phyloP scores from a whole-genome alignment of 2,329 filamentous ascomycete species.

The Aspergillus phoenicis region DNA sequence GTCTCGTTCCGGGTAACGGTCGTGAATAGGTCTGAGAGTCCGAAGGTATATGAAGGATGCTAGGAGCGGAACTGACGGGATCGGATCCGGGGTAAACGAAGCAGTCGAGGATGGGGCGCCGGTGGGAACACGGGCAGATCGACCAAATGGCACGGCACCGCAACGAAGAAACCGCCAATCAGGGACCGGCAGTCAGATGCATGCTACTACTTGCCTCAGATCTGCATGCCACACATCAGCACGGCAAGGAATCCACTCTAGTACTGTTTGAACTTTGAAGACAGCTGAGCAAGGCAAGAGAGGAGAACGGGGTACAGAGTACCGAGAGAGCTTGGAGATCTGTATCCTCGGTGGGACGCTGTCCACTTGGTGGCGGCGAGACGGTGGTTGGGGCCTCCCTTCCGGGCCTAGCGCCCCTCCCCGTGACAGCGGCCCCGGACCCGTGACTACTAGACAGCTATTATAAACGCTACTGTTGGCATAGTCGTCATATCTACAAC shows the following conservation, averaged over 20 bases:
- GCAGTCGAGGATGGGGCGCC: slow-evolving; percentile 9
- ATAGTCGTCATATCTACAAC: too few species aligned
- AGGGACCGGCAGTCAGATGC: slow-evolving; percentile 11
- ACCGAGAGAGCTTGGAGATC: background rate
- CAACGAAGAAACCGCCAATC: slow-evolving; percentile 18
- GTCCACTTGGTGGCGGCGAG: slow-evolving; percentile 2
- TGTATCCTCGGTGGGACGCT: background rate
- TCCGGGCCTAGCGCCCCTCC: background rate
- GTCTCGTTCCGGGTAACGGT: background rate
- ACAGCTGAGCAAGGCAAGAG: background rate
- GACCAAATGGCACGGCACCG: slow-evolving; percentile 9
- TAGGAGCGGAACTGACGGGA: slow-evolving; percentile 14
- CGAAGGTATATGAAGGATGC: background rate
- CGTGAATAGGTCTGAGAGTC: background rate
- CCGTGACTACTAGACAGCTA: background rate
- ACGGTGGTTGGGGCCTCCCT: background rate
- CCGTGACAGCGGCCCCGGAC: background rate
- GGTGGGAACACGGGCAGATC: slow-evolving; percentile 17
- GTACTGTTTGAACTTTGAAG: background rate
- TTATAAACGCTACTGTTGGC: background rate
- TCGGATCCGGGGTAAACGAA: slow-evolving; percentile 18
- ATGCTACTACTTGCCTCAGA: background rate
- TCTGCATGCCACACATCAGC: background rate
- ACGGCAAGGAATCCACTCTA: background rate
- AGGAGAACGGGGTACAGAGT: background rate